phyloP scores from a whole-genome alignment of 192 early-diverging fungal species.

The Chytriomyces hyalinus region DNA sequence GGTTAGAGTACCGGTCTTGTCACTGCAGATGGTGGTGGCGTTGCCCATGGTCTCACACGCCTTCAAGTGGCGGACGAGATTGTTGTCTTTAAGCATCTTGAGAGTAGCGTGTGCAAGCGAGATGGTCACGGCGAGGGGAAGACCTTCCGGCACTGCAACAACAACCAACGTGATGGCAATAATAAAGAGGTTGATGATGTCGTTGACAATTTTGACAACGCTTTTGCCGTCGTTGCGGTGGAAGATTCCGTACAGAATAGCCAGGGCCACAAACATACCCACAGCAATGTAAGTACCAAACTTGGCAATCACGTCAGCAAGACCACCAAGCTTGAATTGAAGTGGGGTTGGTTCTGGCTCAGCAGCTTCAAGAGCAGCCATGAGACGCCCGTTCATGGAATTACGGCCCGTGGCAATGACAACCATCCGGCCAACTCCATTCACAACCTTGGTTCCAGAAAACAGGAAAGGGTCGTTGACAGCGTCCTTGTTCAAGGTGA shows the following conservation, averaged over 20 bases:
- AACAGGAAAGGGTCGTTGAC: slow-evolving; percentile 85
- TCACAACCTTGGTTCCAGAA: slow-evolving; percentile 89
- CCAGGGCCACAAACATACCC: slow-evolving; percentile 82
- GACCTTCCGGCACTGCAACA: slow-evolving; percentile 97
- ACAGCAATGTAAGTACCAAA: slow-evolving; percentile 83
- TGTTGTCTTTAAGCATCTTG: slow-evolving; percentile 96
- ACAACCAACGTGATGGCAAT: slow-evolving; percentile 93
- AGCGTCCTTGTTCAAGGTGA: slow-evolving; percentile 77
- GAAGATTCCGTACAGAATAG: slow-evolving; percentile 84
- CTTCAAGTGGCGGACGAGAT: slow-evolving; percentile 92
- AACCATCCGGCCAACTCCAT: slow-evolving; percentile 86
- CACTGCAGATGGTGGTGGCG: slow-evolving; percentile 97
- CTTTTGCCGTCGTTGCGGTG: slow-evolving; percentile 4
- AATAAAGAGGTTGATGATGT: slow-evolving; percentile 73
- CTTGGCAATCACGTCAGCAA: slow-evolving; percentile 95
- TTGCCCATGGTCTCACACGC: slow-evolving; percentile 99
- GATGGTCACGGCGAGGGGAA: slow-evolving; percentile 96
- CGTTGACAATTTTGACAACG: slow-evolving; percentile 40
- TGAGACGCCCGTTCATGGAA: slow-evolving; percentile 86
- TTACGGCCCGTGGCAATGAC: slow-evolving; percentile 83
- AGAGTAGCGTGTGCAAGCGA: slow-evolving; percentile 93
- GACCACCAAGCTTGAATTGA: slow-evolving; percentile 83
- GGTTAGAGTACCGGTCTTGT: slow-evolving; percentile 98
- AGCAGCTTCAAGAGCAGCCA: slow-evolving; percentile 81
- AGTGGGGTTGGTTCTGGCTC: slow-evolving; percentile 90